Evolutionary conservation across 257 asterid species (phyloP), one percentile per base, ranked within the genome.

Genomic region (Salvia splendens): DNA sequence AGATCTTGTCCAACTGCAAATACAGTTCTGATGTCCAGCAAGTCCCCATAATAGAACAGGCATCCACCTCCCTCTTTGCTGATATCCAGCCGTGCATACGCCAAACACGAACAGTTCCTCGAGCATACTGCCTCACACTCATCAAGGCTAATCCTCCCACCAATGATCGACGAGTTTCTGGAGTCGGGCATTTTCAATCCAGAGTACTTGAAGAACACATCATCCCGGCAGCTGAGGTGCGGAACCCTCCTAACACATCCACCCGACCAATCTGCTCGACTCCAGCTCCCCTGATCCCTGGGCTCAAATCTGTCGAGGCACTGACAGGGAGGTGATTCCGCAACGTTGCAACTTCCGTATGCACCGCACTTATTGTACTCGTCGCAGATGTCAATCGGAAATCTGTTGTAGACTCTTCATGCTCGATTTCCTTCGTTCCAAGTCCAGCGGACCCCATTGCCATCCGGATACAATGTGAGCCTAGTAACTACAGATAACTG

Each of bases 251-350:
- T 11, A 0, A 57, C 41, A 41, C 73, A 68, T 6, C 73, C 73
- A 15, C 3, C 54, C 2, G 49, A 56, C 57, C 54, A 54, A 14
- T 54, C 64, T 3, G 41, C 2, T 5, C 14, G 8, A 3, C 6
- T 4, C 71, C 62, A 65, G n/a, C 45, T 24, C 4, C 14, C 20
- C 3, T 1, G 6, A 14, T 55, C 47, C 38, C 1, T 68, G 2
- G 47, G 28, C 73, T 43, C 49, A 5, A 56, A 68, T 4, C 12
- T 46, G 3, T 68, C 58, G 1, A 68, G 58, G 8, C 73, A 68
- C 1, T 5, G n/a, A 16, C 73, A 68, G 5, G 2, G 5, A 0
- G 64, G 65, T 5, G 53, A 12, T n/a, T 15, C 24, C 0, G 35
- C 65, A 4, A 6, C 7, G n/a, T n/a, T 14, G 65, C 73, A 68